phyloP scores from a whole-genome alignment of 2,329 filamentous ascomycete genomes.

The Fusarium cyanostomum region DNA sequence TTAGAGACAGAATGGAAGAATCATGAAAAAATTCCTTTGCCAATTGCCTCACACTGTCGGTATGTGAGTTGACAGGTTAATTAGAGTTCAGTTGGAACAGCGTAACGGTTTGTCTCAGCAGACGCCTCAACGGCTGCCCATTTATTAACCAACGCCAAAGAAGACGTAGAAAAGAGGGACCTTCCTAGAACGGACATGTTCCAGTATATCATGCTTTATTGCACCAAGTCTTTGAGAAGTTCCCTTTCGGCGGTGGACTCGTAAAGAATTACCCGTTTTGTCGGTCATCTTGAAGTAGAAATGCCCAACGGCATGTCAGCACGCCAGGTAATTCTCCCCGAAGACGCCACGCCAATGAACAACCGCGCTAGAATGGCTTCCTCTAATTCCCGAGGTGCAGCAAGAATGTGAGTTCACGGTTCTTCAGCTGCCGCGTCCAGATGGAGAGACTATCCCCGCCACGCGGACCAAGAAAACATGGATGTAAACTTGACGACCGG shows the following conservation, averaged over 20 bases:
- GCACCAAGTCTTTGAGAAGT: background rate
- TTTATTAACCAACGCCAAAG: background rate
- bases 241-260: background rate
- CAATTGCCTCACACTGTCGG: background rate
- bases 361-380: background rate
- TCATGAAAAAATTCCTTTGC: background rate
- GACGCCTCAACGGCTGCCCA: background rate
- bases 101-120: background rate
- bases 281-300: background rate
- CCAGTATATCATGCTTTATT: background rate
- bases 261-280: background rate
- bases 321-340: background rate
- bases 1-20: background rate
- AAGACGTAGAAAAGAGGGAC: background rate
- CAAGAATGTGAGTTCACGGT: background rate
- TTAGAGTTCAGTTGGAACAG: background rate
- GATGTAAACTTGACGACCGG: too few relatives aligned
- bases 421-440: background rate
- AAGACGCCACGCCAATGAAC: background rate
- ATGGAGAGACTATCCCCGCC: background rate
- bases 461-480: too few relatives aligned
- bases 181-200: background rate
- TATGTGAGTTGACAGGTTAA: background rate
- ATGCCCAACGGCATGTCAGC: background rate
- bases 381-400: background rate